Percentiles rank a stretch among this genome's conserved stretches.
Conservation (phyloP, 805 yeast species). For the Saturnispora dispora region DNA sequence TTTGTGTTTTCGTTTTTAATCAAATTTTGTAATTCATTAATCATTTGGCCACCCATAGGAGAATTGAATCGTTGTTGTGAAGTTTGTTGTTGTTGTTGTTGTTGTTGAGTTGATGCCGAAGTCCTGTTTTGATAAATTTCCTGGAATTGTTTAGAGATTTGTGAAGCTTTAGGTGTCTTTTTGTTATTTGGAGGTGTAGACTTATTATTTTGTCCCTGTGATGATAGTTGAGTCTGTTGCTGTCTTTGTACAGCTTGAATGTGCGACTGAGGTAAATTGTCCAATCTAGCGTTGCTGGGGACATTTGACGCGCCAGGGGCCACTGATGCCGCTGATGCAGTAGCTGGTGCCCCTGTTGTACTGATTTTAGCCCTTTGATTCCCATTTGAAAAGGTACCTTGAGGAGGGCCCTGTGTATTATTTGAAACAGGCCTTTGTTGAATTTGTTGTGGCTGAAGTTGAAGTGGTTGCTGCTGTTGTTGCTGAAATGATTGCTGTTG, state of each 20-base stretch:
- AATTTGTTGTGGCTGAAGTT: constrained; percentile 21
- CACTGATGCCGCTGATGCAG: constrained; percentile 10
- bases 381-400: constrained; percentile 11
- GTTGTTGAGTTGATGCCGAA: constrained; percentile 7
- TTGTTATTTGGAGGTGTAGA: not conserved
- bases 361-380: not conserved
- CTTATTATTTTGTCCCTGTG: not conserved
- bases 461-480: constrained; percentile 21
- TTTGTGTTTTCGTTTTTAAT: constrained; percentile 25
- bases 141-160: not conserved
- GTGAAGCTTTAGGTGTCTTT: not conserved
- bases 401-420: constrained; percentile 16
- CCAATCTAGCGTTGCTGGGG: not conserved
- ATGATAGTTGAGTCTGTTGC: constrained; percentile 1
- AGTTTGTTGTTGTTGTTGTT: constrained; percentile 5
- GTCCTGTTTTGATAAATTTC: not conserved
- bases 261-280: constrained; percentile 5
- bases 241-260: constrained; percentile 4
- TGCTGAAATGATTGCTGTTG: constrained; percentile 19
- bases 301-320: constrained; percentile 9
- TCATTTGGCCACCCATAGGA: not conserved
- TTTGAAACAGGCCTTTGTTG: constrained; percentile 20
- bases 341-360: constrained; percentile 7
- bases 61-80: not conserved
- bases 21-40: constrained; percentile 17